Evolutionary conservation across 2,329 filamentous ascomycete genomes (phyloP).

Genomic region (Mollisiaceae sp.): DNA sequence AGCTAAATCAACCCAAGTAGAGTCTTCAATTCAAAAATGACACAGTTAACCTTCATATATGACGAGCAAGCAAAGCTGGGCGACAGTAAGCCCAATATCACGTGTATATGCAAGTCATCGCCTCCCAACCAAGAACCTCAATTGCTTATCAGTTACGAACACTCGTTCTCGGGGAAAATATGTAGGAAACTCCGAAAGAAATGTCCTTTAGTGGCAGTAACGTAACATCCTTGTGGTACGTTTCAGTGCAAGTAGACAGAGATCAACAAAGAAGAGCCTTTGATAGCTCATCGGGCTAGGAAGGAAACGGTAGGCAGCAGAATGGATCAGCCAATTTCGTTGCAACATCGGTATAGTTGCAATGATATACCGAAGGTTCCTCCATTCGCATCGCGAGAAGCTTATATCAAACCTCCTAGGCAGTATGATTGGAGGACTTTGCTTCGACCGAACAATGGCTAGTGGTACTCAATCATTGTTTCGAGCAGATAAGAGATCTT

Average conservation of each 20-base stretch:
- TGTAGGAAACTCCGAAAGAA: neutral
- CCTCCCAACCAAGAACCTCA: neutral
- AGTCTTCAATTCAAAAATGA: neutral
- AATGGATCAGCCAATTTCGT: conserved; percentile 1
- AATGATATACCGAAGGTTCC: neutral
- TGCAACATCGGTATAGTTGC: conserved; percentile 5
- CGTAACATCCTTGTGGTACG: conserved; percentile 17
- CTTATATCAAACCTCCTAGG: neutral
- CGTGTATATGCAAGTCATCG: neutral
- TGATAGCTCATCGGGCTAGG: conserved; percentile 5
- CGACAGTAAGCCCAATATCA: neutral
- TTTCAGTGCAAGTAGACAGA: conserved; percentile 9
- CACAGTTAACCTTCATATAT: conserved; percentile 12
- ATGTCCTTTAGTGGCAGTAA: conserved; percentile 10
- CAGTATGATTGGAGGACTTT: conserved; percentile 1
- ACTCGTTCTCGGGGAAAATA: conserved; percentile 5
- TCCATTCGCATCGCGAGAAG: neutral
- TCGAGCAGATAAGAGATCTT: neutral
- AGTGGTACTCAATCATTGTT: neutral
- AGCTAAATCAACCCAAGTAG: neutral
- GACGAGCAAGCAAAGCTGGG: neutral
- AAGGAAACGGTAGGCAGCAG: neutral
- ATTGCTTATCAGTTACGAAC: conserved; percentile 8
- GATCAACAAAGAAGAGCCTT: conserved; percentile 13
- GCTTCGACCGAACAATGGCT: neutral